Percentiles rank a stretch among this genome's conserved stretches.
Conservation (phyloP, 768 basidiomycete genomes). For the Pleurotus pulmonarius region DNA sequence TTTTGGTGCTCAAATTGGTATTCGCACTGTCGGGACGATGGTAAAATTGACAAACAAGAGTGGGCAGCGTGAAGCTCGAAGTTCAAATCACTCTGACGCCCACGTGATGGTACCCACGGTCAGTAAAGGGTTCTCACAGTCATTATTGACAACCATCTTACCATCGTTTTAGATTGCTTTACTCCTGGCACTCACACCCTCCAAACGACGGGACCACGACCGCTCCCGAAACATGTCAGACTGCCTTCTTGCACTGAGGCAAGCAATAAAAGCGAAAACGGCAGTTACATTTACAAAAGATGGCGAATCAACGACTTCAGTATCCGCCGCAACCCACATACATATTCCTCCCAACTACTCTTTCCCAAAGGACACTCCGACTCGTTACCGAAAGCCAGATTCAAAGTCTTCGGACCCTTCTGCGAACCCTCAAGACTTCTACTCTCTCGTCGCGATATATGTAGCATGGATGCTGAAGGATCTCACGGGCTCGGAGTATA, state of each 20-base stretch:
- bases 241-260: slow-evolving; percentile 52
- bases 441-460: slow-evolving; percentile 77
- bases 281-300: slow-evolving; percentile 46
- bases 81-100: too few relatives aligned
- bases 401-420: slow-evolving; percentile 36
- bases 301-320: slow-evolving; percentile 38
- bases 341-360: slow-evolving; percentile 47
- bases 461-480: slow-evolving; percentile 81
- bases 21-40: too few relatives aligned
- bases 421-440: slow-evolving; percentile 58
- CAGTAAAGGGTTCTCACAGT: too few relatives aligned
- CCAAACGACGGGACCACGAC: background rate
- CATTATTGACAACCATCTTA: too few relatives aligned
- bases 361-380: slow-evolving; percentile 72
- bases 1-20: too few relatives aligned
- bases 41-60: too few relatives aligned
- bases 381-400: slow-evolving; percentile 72
- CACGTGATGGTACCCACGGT: too few relatives aligned
- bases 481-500: slow-evolving; percentile 78
- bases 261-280: slow-evolving; percentile 55
- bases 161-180: too few relatives aligned
- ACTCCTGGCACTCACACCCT: too few relatives aligned
- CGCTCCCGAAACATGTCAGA: slow-evolving; percentile 27
- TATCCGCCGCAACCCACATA: slow-evolving; percentile 62
- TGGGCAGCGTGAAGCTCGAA: too few relatives aligned